Conservation (phyloP, 1,284 basidiomycete species). For the Agaricales sp. region DNA sequence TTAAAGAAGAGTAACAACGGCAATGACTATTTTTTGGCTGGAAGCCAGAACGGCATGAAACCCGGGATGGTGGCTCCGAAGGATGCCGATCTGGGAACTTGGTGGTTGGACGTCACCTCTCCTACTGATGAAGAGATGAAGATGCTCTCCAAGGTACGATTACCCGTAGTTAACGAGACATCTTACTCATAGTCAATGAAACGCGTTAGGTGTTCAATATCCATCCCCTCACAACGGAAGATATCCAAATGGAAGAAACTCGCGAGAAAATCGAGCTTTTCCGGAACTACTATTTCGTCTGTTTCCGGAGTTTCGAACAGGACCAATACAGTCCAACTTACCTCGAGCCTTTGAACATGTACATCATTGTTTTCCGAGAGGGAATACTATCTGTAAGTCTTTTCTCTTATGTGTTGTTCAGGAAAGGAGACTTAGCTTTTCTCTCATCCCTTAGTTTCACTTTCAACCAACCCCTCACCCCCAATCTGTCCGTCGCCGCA, state of each 20-base stretch:
- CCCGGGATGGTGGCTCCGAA: constrained; percentile 14
- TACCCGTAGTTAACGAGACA: neutral
- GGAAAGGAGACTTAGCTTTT: no score
- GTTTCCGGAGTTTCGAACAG: constrained; percentile 99
- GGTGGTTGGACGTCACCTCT: constrained; percentile 95
- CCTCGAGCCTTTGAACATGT: constrained; percentile 98
- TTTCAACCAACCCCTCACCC: constrained; percentile 96
- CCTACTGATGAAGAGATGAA: constrained; percentile 99
- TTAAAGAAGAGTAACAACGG: constrained; percentile 7
- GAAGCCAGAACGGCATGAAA: constrained; percentile 10
- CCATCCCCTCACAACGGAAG: constrained; percentile 97
- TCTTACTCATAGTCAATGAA: constrained; percentile 5
- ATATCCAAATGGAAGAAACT: constrained; percentile 99
- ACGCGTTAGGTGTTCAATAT: constrained; percentile 79
- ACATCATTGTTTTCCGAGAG: constrained; percentile 98
- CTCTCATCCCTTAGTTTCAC: constrained; percentile 65
- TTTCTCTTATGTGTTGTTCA: constrained; percentile 1
- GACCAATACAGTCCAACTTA: constrained; percentile 97
- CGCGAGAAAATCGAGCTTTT: constrained; percentile 99
- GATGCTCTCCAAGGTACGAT: constrained; percentile 76
- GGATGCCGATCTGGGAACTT: constrained; percentile 71
- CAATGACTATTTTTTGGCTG: constrained; percentile 9
- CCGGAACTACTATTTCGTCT: constrained; percentile 97
- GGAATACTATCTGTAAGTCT: constrained; percentile 82
- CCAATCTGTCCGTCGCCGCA: constrained; percentile 94